Evolutionary conservation across 805 yeast genomes (phyloP).

Genomic region (Myxozyma geophila): DNA sequence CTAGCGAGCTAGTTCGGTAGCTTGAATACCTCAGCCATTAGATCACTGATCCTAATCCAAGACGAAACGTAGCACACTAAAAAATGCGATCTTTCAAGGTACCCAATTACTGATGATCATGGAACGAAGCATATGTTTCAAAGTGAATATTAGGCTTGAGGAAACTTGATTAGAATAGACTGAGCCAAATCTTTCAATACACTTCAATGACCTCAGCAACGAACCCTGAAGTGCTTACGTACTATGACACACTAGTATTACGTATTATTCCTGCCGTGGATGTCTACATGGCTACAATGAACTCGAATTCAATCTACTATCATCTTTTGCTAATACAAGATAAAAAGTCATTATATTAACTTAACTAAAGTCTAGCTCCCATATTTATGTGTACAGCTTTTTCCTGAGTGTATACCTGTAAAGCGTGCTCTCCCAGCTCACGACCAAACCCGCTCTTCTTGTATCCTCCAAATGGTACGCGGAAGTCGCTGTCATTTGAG

Average conservation of each 20-base stretch:
- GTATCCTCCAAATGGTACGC: slow-evolving; percentile 92
- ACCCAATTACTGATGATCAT: not conserved
- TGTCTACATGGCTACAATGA: too few species aligned
- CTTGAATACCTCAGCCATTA: slow-evolving; percentile 11
- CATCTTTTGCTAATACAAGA: not conserved
- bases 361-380: slow-evolving; percentile 4
- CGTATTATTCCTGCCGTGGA: too few species aligned
- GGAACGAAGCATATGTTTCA: not conserved
- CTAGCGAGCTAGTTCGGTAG: not conserved
- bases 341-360: not conserved
- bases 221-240: too few species aligned
- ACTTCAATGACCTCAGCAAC: not conserved
- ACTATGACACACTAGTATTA: too few species aligned
- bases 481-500: slow-evolving; percentile 76
- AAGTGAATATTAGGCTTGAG: too few species aligned
- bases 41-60: not conserved
- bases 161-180: too few species aligned
- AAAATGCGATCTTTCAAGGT: slow-evolving; percentile 1
- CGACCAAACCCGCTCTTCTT: slow-evolving; percentile 91
- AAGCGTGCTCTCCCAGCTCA: slow-evolving; percentile 88
- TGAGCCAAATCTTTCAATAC: too few species aligned
- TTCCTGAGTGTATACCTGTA: slow-evolving; percentile 80
- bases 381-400: slow-evolving; percentile 67
- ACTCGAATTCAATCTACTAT: too few species aligned
- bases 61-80: slow-evolving; percentile 1